Conservation (phyloP, 148 eudicot species). For the Suaeda aralocaspica region DNA sequence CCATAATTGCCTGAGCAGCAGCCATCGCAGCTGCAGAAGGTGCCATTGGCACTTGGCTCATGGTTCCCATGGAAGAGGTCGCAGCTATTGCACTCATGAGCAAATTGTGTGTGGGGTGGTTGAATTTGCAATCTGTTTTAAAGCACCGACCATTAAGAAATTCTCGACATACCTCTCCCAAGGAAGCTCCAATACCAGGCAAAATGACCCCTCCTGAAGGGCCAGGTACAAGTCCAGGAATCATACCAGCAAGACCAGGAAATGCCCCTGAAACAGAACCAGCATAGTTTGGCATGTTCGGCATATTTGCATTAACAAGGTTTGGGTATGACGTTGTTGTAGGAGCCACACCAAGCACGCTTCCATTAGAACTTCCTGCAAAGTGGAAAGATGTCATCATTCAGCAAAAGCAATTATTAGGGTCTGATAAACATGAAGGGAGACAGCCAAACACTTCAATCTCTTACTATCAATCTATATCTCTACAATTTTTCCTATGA, state of each 20-base stretch:
- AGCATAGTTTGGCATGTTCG: constrained; percentile 99
- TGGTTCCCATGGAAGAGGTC: constrained; percentile 74
- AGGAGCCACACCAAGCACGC: constrained; percentile 76
- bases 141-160: constrained; percentile 81
- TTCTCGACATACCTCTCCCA: constrained; percentile 89
- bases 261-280: constrained; percentile 93
- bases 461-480: not conserved
- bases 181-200: constrained; percentile 90
- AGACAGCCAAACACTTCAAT: constrained; percentile 1
- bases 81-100: constrained; percentile 84
- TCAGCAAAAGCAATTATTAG: constrained; percentile 5
- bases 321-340: constrained; percentile 51
- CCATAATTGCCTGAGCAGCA: constrained; percentile 98
- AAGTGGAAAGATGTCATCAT: not conserved
- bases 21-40: constrained; percentile 99
- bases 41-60: constrained; percentile 94
- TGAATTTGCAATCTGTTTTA: constrained; percentile 74
- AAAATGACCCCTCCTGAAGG: constrained; percentile 86
- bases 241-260: constrained; percentile 91
- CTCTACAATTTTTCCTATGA: too few species aligned
- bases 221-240: constrained; percentile 80
- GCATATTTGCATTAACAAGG: constrained; percentile 93
- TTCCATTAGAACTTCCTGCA: constrained; percentile 79
- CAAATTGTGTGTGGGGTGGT: constrained; percentile 84
- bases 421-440: not conserved